Conservation (phyloP, 1,139 yeast genomes). For the Hemisphaericaspora subhashii region DNA sequence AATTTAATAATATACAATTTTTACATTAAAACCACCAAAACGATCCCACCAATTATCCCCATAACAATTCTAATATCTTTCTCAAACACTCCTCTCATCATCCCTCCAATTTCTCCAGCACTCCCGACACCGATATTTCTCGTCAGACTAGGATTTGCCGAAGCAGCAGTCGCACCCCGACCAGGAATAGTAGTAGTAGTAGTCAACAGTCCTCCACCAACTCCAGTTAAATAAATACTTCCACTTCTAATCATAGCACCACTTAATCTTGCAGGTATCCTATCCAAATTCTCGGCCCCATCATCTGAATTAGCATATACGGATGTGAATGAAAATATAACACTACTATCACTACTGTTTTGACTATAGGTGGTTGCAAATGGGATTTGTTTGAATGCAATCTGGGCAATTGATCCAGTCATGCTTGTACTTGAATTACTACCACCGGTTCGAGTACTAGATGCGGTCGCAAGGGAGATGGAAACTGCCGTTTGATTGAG, state of each 20-base stretch:
- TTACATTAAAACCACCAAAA: not conserved
- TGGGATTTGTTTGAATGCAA: constrained; percentile 36
- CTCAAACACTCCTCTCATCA: not conserved
- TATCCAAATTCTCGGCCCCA: constrained; percentile 17
- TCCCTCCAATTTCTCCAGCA: constrained; percentile 2
- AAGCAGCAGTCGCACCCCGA: constrained; percentile 18
- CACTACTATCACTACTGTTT: too few species aligned
- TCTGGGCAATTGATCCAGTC: constrained; percentile 24
- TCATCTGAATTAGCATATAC: constrained; percentile 14
- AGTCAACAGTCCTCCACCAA: not conserved
- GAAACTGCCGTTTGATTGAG: constrained; percentile 3
- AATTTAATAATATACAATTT: too few species aligned
- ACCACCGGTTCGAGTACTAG: not conserved
- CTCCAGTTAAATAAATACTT: constrained; percentile 27
- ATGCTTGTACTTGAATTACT: too few species aligned
- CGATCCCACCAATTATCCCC: not conserved
- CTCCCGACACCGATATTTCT: constrained; percentile 2
- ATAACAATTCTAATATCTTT: not conserved
- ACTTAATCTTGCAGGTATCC: constrained; percentile 36
- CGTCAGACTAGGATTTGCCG: constrained; percentile 8
- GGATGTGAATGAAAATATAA: constrained; percentile 14
- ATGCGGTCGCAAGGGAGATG: not conserved
- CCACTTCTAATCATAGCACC: constrained; percentile 35
- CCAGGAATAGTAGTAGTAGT: constrained; percentile 10
- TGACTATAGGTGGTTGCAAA: constrained; percentile 39